Conservation (phyloP, 169 alveolate species). For the Cryptosporidium tyzzeri region DNA sequence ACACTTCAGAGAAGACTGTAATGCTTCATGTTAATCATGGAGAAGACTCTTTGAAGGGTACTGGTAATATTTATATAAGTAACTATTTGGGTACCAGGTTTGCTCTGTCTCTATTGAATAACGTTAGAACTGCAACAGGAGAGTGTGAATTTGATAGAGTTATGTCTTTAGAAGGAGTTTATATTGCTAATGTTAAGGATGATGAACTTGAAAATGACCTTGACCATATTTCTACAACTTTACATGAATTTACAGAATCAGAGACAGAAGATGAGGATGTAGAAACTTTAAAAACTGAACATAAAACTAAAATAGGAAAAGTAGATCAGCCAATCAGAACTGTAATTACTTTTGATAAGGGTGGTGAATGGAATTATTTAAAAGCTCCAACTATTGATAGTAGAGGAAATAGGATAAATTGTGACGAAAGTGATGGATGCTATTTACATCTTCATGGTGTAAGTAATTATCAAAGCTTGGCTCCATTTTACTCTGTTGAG, state of each 20-base stretch:
- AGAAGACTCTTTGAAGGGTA: slow-evolving; percentile 84
- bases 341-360: slow-evolving; percentile 96
- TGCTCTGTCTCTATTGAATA: slow-evolving; percentile 91
- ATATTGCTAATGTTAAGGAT: slow-evolving; percentile 94
- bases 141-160: slow-evolving; percentile 96
- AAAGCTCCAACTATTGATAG: slow-evolving; percentile 95
- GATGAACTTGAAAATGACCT: slow-evolving; percentile 78
- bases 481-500: slow-evolving; percentile 95
- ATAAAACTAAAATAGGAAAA: slow-evolving; percentile 79
- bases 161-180: slow-evolving; percentile 95
- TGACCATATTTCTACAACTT: slow-evolving; percentile 1
- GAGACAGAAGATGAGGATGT: slow-evolving; percentile 76
- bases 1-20: slow-evolving; percentile 96
- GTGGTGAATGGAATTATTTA: slow-evolving; percentile 96
- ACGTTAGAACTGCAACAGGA: slow-evolving; percentile 91
- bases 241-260: slow-evolving; percentile 58
- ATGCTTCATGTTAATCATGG: slow-evolving; percentile 96
- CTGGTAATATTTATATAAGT: slow-evolving; percentile 95
- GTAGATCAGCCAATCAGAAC: slow-evolving; percentile 87
- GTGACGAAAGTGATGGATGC: slow-evolving; percentile 91
- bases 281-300: slow-evolving; percentile 79
- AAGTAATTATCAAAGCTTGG: slow-evolving; percentile 88
- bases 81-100: slow-evolving; percentile 95
- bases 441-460: slow-evolving; percentile 94
- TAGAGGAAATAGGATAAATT: slow-evolving; percentile 90